A percentile compares a stretch with the other conserved stretches of the same genome.
These are phyloP conservation scores for Penicillium nucicola DNA, from an alignment of 495 filamentous ascomycete genomes.

Conservation along the genomic window DNA sequence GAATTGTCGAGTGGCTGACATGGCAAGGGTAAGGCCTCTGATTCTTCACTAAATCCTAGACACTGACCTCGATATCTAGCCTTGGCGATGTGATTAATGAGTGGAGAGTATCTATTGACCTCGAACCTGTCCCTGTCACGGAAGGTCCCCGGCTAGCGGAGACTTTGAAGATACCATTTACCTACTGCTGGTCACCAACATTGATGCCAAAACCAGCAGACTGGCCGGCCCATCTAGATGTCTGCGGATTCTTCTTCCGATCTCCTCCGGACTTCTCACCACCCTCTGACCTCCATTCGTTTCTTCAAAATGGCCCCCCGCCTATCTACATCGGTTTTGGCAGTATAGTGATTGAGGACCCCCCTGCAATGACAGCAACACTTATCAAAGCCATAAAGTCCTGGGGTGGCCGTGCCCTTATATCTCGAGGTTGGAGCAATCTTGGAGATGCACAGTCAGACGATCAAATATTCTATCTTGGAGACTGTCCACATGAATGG, in stretches of 20 bases:
- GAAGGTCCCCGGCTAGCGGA: slow-evolving; percentile 23
- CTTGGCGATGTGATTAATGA: slow-evolving; percentile 54
- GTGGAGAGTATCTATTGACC: slow-evolving; percentile 42
- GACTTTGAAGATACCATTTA: slow-evolving; percentile 52
- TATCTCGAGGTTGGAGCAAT: slow-evolving; percentile 59
- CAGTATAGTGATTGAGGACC: slow-evolving; percentile 58
- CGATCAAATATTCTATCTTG: slow-evolving; percentile 48
- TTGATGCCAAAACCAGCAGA: slow-evolving; percentile 57
- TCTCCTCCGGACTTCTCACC: slow-evolving; percentile 45
- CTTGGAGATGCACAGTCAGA: slow-evolving; percentile 43
- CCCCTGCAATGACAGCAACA: slow-evolving; percentile 44
- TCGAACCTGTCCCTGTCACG: slow-evolving; percentile 40
- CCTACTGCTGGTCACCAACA: slow-evolving; percentile 58
- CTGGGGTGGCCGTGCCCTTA: slow-evolving; percentile 50
- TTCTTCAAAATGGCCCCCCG: slow-evolving; percentile 47
- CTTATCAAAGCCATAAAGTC: slow-evolving; percentile 48
- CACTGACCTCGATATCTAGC: background rate
- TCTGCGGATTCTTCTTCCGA: slow-evolving; percentile 58
- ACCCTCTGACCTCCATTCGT: slow-evolving; percentile 39
- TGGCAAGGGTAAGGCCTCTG: slow-evolving; percentile 51
- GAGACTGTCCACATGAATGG: slow-evolving; percentile 59
- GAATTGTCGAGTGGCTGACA: slow-evolving; percentile 56
- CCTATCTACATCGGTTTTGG: slow-evolving; percentile 65
- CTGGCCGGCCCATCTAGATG: slow-evolving; percentile 48
- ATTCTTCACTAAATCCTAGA: background rate